phyloP scores from a whole-genome alignment of 202 grass and related monocot genomes.

The Zizania palustris region DNA sequence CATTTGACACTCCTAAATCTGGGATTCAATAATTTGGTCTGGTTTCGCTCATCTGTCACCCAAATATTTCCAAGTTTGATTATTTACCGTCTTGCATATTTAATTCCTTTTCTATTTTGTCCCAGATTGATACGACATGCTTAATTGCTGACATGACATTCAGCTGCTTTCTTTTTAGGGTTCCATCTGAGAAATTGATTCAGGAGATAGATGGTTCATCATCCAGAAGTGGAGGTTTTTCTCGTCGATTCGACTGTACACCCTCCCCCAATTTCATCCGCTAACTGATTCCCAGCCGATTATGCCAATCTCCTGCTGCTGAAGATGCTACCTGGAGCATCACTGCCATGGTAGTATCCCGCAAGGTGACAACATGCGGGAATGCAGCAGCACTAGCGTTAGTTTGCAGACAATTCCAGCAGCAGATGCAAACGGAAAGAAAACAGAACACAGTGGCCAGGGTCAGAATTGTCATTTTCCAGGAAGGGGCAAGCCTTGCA shows the following conservation, averaged over 20 bases:
- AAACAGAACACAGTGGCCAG: neutral
- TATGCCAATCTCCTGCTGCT: neutral
- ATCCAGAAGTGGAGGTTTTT: neutral
- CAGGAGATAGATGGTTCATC: no score
- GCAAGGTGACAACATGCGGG: neutral
- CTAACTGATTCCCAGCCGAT: neutral
- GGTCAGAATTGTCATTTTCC: neutral
- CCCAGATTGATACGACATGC: no score
- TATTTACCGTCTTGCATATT: no score
- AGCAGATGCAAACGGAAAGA: neutral
- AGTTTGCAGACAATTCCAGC: neutral
- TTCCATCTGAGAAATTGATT: no score
- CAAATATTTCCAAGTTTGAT: no score
- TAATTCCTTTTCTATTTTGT: no score
- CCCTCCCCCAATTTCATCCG: neutral
- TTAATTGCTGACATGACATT: no score
- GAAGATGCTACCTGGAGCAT: neutral
- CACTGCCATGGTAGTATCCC: neutral
- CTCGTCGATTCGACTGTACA: neutral
- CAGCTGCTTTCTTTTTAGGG: no score
- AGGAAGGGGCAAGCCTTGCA: slow-evolving; percentile 30
- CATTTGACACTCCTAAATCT: no score
- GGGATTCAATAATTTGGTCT: no score
- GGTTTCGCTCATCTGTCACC: no score
- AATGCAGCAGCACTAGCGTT: neutral